Evolutionary conservation across 805 yeast genomes (phyloP).

Genomic region (Wickerhamomyces chambardii): DNA sequence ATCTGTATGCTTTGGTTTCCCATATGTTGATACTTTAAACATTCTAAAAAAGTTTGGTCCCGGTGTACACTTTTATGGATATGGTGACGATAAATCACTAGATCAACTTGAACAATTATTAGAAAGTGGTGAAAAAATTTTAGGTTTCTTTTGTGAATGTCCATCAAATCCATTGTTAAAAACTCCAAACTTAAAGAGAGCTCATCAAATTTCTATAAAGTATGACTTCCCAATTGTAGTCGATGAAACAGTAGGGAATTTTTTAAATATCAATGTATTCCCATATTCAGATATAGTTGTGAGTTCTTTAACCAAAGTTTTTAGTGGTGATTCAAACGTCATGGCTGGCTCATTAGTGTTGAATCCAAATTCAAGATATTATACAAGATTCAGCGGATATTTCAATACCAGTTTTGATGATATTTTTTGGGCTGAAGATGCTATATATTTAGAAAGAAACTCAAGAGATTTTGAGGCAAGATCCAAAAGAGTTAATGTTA

Average conservation of each 20-base stretch:
- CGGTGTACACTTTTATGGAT: slow-evolving; percentile 79
- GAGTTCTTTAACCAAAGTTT: slow-evolving; percentile 83
- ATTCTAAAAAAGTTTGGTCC: slow-evolving; percentile 86
- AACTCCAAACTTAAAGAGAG: slow-evolving; percentile 67
- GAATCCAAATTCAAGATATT: slow-evolving; percentile 54
- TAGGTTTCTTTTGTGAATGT: slow-evolving; percentile 83
- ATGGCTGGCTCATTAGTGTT: slow-evolving; percentile 88
- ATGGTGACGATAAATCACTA: slow-evolving; percentile 67
- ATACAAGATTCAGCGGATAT: slow-evolving; percentile 37
- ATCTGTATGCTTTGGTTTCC: slow-evolving; percentile 92
- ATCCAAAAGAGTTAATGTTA: slow-evolving; percentile 41
- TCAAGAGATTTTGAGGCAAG: slow-evolving; percentile 79
- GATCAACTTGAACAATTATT: slow-evolving; percentile 56
- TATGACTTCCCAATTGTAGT: slow-evolving; percentile 74
- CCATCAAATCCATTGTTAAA: slow-evolving; percentile 92
- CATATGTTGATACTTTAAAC: slow-evolving; percentile 88
- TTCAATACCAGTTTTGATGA: slow-evolving; percentile 57
- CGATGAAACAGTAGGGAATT: slow-evolving; percentile 94
- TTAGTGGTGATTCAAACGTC: slow-evolving; percentile 91
- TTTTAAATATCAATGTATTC: slow-evolving; percentile 72
- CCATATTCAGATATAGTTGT: slow-evolving; percentile 83
- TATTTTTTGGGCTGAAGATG: slow-evolving; percentile 88
- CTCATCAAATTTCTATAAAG: slow-evolving; percentile 56
- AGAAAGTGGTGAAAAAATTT: slow-evolving; percentile 53
- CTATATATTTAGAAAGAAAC: slow-evolving; percentile 84